Evolutionary conservation across 2,329 filamentous ascomycete genomes (phyloP).

Genomic region (Penicillium verrucosum): DNA sequence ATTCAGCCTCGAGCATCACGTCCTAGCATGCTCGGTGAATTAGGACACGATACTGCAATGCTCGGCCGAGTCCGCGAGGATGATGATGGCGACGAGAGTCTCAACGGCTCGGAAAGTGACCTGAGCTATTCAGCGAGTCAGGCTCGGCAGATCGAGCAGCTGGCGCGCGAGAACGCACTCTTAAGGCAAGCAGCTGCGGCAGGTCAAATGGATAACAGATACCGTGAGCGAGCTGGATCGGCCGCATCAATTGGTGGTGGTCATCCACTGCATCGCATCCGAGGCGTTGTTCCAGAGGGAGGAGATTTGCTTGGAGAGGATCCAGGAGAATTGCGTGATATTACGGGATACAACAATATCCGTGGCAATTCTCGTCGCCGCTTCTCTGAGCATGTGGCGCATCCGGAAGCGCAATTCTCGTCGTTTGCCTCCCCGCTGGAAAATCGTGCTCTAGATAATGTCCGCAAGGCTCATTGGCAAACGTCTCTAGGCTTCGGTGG

Average conservation of each 20-base stretch:
- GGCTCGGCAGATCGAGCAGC: conserved; percentile 46
- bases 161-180: conserved; percentile 47
- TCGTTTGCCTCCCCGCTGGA: conserved; percentile 37
- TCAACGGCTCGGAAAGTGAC: conserved; percentile 39
- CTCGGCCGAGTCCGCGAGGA: conserved; percentile 49
- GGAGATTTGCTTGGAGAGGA: conserved; percentile 48
- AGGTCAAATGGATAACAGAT: conserved; percentile 37
- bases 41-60: conserved; percentile 46
- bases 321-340: conserved; percentile 41
- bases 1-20: conserved; percentile 77
- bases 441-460: conserved; percentile 45
- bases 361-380: conserved; percentile 39
- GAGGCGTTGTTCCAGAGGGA: conserved; percentile 43
- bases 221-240: conserved; percentile 43
- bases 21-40: conserved; percentile 46
- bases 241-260: conserved; percentile 35
- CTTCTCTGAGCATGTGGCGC: conserved; percentile 45
- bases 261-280: conserved; percentile 40
- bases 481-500: conserved; percentile 50
- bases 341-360: conserved; percentile 40
- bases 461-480: conserved; percentile 50
- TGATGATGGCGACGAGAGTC: conserved; percentile 45
- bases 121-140: conserved; percentile 39
- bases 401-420: conserved; percentile 42
- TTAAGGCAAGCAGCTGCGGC: conserved; percentile 46